Evolutionary conservation across 371 early-diverging fungal genomes (phyloP).

Genomic region (Nematocida sp.): DNA sequence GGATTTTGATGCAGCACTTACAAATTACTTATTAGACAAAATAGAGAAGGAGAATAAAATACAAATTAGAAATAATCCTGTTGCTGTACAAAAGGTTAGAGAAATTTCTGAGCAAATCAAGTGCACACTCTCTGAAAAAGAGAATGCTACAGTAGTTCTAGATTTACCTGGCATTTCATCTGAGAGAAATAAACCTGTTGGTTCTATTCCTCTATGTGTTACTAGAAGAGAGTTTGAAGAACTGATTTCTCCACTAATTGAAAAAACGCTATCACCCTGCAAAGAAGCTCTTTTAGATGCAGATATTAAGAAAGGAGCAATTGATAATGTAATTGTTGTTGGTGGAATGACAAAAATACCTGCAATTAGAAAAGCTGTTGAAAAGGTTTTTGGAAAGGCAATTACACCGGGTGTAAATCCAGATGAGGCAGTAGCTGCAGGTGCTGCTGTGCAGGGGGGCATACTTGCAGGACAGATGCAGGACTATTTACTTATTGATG

Average conservation of each 20-base stretch:
- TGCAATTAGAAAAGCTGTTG: slow-evolving; percentile 86
- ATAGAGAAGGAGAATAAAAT: slow-evolving; percentile 80
- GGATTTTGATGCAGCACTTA: slow-evolving; percentile 82
- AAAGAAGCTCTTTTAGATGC: slow-evolving; percentile 93
- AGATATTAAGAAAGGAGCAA: slow-evolving; percentile 75
- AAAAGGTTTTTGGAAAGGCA: slow-evolving; percentile 79
- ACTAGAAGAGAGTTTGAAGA: slow-evolving; percentile 84
- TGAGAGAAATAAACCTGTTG: slow-evolving; percentile 71
- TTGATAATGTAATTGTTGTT: slow-evolving; percentile 92
- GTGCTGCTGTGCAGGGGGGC: slow-evolving; percentile 96
- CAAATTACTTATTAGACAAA: slow-evolving; percentile 72
- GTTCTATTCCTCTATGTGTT: slow-evolving; percentile 78
- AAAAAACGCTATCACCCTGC: slow-evolving; percentile 85
- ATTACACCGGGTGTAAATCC: slow-evolving; percentile 91
- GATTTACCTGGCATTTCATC: slow-evolving; percentile 87
- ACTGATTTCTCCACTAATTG: slow-evolving; percentile 77
- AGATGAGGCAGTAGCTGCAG: slow-evolving; percentile 96
- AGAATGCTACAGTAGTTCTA: slow-evolving; percentile 81
- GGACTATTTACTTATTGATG: slow-evolving; percentile 88
- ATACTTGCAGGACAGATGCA: slow-evolving; percentile 88
- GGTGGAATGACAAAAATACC: slow-evolving; percentile 98
- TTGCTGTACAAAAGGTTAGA: slow-evolving; percentile 75
- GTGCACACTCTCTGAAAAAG: slow-evolving; percentile 75
- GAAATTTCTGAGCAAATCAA: slow-evolving; percentile 95
- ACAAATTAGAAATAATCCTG: slow-evolving; percentile 71